Evolutionary conservation across 768 basidiomycete genomes (phyloP).

Genomic region (Naganishia vaughanmartiniae): DNA sequence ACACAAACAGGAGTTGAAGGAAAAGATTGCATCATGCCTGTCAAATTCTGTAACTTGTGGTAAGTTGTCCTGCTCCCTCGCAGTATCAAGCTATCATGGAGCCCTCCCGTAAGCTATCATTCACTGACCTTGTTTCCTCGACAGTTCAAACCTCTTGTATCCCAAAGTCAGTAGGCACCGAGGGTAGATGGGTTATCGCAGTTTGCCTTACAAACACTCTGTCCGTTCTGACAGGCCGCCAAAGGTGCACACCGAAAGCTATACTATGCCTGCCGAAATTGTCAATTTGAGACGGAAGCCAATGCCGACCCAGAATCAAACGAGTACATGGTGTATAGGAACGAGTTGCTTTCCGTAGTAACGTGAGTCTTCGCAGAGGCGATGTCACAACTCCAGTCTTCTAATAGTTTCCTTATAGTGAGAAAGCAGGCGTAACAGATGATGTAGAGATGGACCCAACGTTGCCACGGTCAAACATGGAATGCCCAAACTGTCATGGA

Average conservation of each 20-base stretch:
- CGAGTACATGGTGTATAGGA: constrained; percentile 66
- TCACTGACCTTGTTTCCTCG: background rate
- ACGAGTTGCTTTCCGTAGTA: constrained; percentile 87
- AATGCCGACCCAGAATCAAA: constrained; percentile 20
- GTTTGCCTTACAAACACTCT: background rate
- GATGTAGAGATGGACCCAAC: constrained; percentile 88
- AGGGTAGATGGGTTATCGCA: background rate
- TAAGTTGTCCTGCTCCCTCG: background rate
- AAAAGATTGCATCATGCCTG: constrained; percentile 21
- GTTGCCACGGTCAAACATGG: constrained; percentile 79
- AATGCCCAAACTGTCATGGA: constrained; percentile 76
- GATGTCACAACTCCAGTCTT: background rate
- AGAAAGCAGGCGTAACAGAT: constrained; percentile 85
- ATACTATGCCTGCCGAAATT: constrained; percentile 30
- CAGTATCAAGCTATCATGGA: background rate
- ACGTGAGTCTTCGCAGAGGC: constrained; percentile 60
- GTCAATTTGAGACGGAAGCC: constrained; percentile 19
- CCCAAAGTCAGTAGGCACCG: constrained; percentile 18
- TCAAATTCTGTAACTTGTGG: constrained; percentile 30
- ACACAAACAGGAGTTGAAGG: too few species aligned
- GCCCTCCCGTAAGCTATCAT: background rate
- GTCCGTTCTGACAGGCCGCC: constrained; percentile 1
- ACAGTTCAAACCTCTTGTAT: constrained; percentile 26
- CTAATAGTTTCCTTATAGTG: constrained; percentile 57
- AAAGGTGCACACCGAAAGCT: constrained; percentile 19